phyloP scores from a whole-genome alignment of 2,329 filamentous ascomycete genomes.

The Diplodia scrobiculata region DNA sequence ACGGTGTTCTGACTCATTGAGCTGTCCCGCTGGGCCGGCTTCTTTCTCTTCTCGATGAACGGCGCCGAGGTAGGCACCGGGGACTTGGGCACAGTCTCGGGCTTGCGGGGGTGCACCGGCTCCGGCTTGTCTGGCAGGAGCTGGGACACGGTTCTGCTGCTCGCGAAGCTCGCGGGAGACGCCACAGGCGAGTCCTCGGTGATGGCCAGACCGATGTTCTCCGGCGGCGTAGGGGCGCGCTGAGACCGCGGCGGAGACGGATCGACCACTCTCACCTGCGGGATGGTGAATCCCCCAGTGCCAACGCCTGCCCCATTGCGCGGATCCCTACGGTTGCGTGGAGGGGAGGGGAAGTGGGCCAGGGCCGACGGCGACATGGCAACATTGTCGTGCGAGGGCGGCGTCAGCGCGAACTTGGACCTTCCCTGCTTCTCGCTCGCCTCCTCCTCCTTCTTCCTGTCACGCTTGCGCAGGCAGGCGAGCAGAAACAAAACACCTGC shows the following conservation, averaged over 20 bases:
- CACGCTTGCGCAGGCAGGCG: slow-evolving; percentile 41
- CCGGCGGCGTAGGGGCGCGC: slow-evolving; percentile 32
- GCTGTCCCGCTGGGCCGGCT: slow-evolving; percentile 34
- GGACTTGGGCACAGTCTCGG: neutral
- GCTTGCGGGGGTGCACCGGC: slow-evolving; percentile 29
- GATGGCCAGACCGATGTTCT: slow-evolving; percentile 45
- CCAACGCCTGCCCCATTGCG: slow-evolving; percentile 28
- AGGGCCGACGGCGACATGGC: slow-evolving; percentile 7
- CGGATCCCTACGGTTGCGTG: slow-evolving; percentile 27
- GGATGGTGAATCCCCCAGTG: neutral
- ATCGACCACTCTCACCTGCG: slow-evolving; percentile 4
- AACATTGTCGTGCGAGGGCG: slow-evolving; percentile 18
- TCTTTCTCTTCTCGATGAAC: slow-evolving; percentile 19
- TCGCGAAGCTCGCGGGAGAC: slow-evolving; percentile 27
- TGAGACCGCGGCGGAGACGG: slow-evolving; percentile 7
- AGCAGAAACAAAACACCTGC: slow-evolving; percentile 45
- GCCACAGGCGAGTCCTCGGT: slow-evolving; percentile 37
- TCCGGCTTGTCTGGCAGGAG: slow-evolving; percentile 37
- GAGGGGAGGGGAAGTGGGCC: slow-evolving; percentile 17
- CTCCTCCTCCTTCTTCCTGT: slow-evolving; percentile 36
- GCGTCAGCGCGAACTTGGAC: slow-evolving; percentile 6
- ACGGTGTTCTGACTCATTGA: slow-evolving; percentile 42
- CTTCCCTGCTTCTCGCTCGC: slow-evolving; percentile 29
- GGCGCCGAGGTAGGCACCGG: slow-evolving; percentile 3
- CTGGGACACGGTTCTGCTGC: slow-evolving; percentile 30